phyloP scores from a whole-genome alignment of 2,329 filamentous ascomycete genomes.

The Graphiopsis chlorocephala region DNA sequence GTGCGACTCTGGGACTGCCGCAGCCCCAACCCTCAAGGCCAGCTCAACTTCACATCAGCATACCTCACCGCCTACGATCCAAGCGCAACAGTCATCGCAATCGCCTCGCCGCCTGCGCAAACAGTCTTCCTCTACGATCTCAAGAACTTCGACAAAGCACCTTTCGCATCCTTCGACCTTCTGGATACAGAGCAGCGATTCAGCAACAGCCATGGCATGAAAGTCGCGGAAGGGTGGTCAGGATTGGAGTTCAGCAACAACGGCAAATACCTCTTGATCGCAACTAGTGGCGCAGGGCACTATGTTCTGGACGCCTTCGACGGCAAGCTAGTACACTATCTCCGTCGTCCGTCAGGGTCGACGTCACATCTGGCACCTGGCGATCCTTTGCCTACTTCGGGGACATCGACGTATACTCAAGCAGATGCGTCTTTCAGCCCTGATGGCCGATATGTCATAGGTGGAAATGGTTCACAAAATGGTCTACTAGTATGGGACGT shows the following conservation, averaged over 20 bases:
- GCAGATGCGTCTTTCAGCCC: constrained; percentile 86
- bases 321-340: constrained; percentile 57
- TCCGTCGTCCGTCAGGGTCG: constrained; percentile 31
- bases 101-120: constrained; percentile 77
- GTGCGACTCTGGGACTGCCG: constrained; percentile 86
- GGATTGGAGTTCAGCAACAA: constrained; percentile 96
- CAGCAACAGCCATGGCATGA: constrained; percentile 50
- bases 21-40: constrained; percentile 75
- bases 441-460: constrained; percentile 84
- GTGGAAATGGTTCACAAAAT: constrained; percentile 63
- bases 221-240: constrained; percentile 66
- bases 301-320: constrained; percentile 93
- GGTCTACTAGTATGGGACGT: constrained; percentile 88
- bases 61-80: constrained; percentile 89
- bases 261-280: constrained; percentile 79
- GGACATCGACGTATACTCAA: constrained; percentile 51
- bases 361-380: constrained; percentile 37
- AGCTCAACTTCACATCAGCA: constrained; percentile 75
- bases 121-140: constrained; percentile 86
- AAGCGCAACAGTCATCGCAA: constrained; percentile 84
- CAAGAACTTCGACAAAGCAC: constrained; percentile 88
- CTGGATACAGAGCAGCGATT: constrained; percentile 59
- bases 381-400: constrained; percentile 46
- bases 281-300: constrained; percentile 80
- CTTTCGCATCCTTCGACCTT: constrained; percentile 83